A percentile compares a stretch with the other conserved stretches of the same genome.
phyloP scores from a whole-genome alignment of 2,329 filamentous ascomycete species.

The Claviceps sp. region DNA sequence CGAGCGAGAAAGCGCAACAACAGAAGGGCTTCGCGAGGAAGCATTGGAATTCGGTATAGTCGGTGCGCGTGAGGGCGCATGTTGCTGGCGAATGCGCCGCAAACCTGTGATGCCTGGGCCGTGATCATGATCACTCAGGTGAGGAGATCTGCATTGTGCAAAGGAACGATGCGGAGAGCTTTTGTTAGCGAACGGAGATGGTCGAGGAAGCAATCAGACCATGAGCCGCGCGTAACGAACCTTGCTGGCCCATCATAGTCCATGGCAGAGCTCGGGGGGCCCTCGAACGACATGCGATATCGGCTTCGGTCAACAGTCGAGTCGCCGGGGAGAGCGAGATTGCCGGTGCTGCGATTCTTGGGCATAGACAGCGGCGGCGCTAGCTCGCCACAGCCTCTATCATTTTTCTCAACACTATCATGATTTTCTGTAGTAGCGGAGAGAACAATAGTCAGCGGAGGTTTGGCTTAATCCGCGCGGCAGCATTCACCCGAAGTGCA shows the following conservation, averaged over 20 bases:
- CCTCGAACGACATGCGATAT: constrained; percentile 67
- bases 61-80: constrained; percentile 46
- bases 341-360: constrained; percentile 54
- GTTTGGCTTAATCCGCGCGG: not conserved
- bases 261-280: constrained; percentile 39
- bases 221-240: constrained; percentile 29
- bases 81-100: constrained; percentile 84
- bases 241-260: constrained; percentile 63
- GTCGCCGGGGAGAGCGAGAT: constrained; percentile 37
- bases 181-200: not conserved
- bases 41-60: constrained; percentile 50
- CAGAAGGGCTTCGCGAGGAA: constrained; percentile 47
- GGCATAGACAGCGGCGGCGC: constrained; percentile 38
- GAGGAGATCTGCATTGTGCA: constrained; percentile 49
- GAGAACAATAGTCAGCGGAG: constrained; percentile 10
- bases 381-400: constrained; percentile 32
- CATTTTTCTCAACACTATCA: constrained; percentile 19
- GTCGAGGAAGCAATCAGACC: constrained; percentile 13
- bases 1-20: constrained; percentile 47
- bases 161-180: not conserved
- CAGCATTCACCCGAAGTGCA: not conserved
- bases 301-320: constrained; percentile 41
- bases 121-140: constrained; percentile 78
- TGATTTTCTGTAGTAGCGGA: constrained; percentile 18
- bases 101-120: constrained; percentile 75